Evolutionary conservation across 2,329 filamentous ascomycete species (phyloP).

Genomic region (Alternaria novae-zelandiae): DNA sequence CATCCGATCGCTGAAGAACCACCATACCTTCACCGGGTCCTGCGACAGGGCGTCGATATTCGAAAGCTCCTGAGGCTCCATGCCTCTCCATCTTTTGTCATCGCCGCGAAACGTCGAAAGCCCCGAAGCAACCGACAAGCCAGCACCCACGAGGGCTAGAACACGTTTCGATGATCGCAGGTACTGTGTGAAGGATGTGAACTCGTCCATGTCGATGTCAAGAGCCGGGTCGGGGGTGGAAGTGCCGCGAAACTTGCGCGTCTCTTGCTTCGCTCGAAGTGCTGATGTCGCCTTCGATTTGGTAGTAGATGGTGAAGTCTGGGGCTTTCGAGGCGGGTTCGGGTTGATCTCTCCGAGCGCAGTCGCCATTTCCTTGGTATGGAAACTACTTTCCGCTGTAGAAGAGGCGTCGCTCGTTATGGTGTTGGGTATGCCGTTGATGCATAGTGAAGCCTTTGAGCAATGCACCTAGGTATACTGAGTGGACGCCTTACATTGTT

Average conservation of each 20-base stretch:
- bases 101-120: constrained; percentile 32
- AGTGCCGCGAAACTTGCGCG: background rate
- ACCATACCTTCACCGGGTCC: constrained; percentile 21
- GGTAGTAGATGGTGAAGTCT: background rate
- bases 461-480: background rate
- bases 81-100: constrained; percentile 18
- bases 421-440: background rate
- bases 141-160: constrained; percentile 30
- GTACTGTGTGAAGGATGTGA: background rate
- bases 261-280: background rate
- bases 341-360: background rate
- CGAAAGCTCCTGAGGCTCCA: background rate
- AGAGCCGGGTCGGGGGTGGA: background rate
- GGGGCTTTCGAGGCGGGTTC: background rate
- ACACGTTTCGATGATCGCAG: constrained; percentile 21
- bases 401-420: background rate
- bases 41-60: background rate
- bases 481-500: background rate
- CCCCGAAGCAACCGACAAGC: constrained; percentile 31
- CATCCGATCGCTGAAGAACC: constrained; percentile 22
- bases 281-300: background rate
- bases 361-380: background rate
- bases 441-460: background rate
- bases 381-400: background rate
- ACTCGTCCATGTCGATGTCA: background rate